phyloP scores from a whole-genome alignment of 2,329 filamentous ascomycete genomes.

The Penicillium nordicum region DNA sequence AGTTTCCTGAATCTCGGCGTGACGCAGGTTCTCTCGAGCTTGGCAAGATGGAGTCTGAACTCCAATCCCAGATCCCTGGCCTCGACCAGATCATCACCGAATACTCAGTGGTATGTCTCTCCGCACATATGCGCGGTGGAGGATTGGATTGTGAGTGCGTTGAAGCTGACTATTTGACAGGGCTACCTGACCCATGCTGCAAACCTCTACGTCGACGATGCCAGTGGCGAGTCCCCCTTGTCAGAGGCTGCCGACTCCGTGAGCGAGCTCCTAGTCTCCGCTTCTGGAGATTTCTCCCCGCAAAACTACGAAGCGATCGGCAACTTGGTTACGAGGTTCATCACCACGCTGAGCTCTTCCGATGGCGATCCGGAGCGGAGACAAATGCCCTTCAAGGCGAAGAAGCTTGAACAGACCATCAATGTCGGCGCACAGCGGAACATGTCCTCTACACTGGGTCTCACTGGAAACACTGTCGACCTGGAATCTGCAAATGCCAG shows the following conservation, averaged over 20 bases:
- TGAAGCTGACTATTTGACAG: constrained; percentile 26
- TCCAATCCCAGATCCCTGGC: constrained; percentile 76
- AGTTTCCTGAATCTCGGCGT: not conserved
- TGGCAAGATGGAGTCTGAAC: constrained; percentile 74
- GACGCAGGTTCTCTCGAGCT: not conserved
- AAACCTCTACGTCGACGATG: constrained; percentile 71
- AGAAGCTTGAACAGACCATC: constrained; percentile 86
- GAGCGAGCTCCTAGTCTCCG: constrained; percentile 85
- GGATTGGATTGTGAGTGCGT: not conserved
- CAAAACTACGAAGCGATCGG: constrained; percentile 74
- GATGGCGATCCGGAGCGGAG: constrained; percentile 67
- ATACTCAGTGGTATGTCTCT: constrained; percentile 66
- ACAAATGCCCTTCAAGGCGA: constrained; percentile 72
- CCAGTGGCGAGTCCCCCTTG: constrained; percentile 68
- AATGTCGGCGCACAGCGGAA: constrained; percentile 92
- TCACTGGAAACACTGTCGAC: constrained; percentile 80
- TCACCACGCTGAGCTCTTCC: constrained; percentile 71
- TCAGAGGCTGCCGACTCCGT: constrained; percentile 79
- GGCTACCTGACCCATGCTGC: constrained; percentile 94
- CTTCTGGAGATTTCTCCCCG: constrained; percentile 75
- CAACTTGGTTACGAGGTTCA: constrained; percentile 84
- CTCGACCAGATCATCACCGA: constrained; percentile 87
- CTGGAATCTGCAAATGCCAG: constrained; percentile 87
- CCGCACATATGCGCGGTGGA: not conserved
- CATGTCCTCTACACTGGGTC: constrained; percentile 90